Conservation (phyloP, 1,284 basidiomycete genomes). For the Ustilago trichophora region DNA sequence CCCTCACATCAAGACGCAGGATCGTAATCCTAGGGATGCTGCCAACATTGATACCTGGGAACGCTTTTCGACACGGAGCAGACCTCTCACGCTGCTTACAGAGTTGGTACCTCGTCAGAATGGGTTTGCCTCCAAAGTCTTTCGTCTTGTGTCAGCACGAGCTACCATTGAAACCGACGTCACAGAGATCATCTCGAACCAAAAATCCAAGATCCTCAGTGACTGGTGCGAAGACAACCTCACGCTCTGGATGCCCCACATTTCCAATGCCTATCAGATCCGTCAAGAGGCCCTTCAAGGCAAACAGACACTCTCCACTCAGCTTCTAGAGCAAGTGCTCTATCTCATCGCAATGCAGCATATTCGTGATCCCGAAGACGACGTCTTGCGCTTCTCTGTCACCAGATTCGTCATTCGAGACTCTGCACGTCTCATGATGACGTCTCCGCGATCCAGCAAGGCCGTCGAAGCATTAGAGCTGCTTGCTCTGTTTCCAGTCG, state of each 20-base stretch:
- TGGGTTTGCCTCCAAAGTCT: slow-evolving; percentile 36
- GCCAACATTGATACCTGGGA: slow-evolving; percentile 41
- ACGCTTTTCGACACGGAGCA: slow-evolving; percentile 33
- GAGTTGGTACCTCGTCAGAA: slow-evolving; percentile 37
- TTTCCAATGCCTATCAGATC: slow-evolving; percentile 33
- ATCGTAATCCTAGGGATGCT: slow-evolving; percentile 17
- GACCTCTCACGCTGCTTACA: slow-evolving; percentile 37
- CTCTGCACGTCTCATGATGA: slow-evolving; percentile 33
- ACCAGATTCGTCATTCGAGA: slow-evolving; percentile 35
- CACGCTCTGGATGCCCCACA: slow-evolving; percentile 34
- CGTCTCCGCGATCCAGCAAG: slow-evolving; percentile 25
- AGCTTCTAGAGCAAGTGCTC: slow-evolving; percentile 39
- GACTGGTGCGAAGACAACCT: slow-evolving; percentile 45
- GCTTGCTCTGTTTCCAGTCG: slow-evolving; percentile 39
- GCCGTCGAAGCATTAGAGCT: slow-evolving; percentile 37
- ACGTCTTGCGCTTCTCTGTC: slow-evolving; percentile 32
- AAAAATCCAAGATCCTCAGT: slow-evolving; percentile 36
- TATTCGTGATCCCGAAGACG: slow-evolving; percentile 36
- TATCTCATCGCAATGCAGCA: slow-evolving; percentile 42
- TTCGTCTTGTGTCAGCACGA: slow-evolving; percentile 41
- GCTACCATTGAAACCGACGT: slow-evolving; percentile 40
- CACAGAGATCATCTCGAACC: slow-evolving; percentile 26
- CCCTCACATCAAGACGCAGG: slow-evolving; percentile 29
- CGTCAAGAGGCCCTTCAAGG: slow-evolving; percentile 31
- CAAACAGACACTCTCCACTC: slow-evolving; percentile 33